Base-by-base conservation (phyloP, 1,284 basidiomycete genomes). In the Melanopsichium pennsylvanicum region DNA sequence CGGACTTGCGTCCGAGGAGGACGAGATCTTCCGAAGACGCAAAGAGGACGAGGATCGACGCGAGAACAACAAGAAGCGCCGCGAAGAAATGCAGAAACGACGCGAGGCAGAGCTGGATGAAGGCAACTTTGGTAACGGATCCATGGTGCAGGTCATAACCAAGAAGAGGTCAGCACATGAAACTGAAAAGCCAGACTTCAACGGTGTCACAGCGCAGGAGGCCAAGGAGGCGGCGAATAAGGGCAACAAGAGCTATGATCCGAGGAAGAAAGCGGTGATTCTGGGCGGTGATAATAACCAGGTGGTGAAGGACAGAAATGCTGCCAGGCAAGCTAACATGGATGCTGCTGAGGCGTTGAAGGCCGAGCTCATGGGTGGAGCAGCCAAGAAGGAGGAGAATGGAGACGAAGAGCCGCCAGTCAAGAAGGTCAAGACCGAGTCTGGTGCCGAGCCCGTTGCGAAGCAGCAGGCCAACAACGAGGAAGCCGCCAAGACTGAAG, bases 21-120 rank as follows among this genome's bases (percentile, higher is more conserved):
- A 96, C 83, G 92, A 93, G 36, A 98, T 98, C 74, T 98, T 99
- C 84, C 86, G 89, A 80, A 87, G 87, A 80, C 86, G 95, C 77
- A 90, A 90, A 83, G 92, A 97, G 87, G 40, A 88, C 79, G 94
- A 97, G 84, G 90, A 94, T 77, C 87, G 94, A 51, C 93, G 96
- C 82, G 90, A 96, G 68, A 88, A 90, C 73, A 90, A 90, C 81
- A 69, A 76, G 41, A 80, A 96, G 82, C 88, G 93, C 43, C 88
- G 92, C 76, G 90, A 92, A 80, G 84, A 92, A 61, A 66, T 59
- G 54, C 57, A 58, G 40, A 55, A 74, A 47, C 61, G 70, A 34
- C 61, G 72, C 18, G 68, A 74, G 23, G 44, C 61, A 22, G 45
- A 59, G 15, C 61, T 68, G 26, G 66, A 71, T 40, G 45, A 59